A percentile compares a stretch with the other conserved stretches of the same genome.
Evolutionary conservation across 2,329 filamentous ascomycete genomes (phyloP).

Genomic region (Xylaria sp.): DNA sequence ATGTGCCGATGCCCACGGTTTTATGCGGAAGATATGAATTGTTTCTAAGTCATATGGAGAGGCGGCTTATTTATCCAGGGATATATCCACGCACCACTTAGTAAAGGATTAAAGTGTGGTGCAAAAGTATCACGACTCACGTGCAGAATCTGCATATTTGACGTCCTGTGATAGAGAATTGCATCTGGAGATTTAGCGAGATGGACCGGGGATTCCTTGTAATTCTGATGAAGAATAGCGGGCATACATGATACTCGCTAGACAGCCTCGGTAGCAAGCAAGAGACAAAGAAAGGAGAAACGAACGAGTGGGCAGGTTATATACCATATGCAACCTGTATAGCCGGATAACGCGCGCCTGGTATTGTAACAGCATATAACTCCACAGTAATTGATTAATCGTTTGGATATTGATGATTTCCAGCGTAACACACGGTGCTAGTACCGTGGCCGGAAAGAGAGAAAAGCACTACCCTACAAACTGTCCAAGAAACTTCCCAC

Average conservation of each 20-base stretch:
- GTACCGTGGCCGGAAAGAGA: conserved; percentile 1
- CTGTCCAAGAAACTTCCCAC: background rate
- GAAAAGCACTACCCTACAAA: background rate
- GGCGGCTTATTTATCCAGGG: conserved; percentile 25
- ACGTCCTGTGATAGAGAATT: background rate
- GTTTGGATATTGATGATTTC: background rate
- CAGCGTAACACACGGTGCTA: background rate
- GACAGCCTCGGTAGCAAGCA: background rate
- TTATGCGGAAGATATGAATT: conserved; percentile 3
- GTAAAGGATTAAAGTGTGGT: background rate
- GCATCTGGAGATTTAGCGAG: background rate
- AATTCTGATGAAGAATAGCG: background rate
- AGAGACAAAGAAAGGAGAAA: too few species aligned
- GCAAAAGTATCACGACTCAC: background rate
- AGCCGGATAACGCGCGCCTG: conserved; percentile 25
- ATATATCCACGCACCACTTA: background rate
- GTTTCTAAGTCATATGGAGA: background rate
- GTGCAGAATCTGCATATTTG: background rate
- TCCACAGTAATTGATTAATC: conserved; percentile 22
- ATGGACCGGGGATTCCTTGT: background rate
- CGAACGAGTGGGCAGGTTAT: background rate
- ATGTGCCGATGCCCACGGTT: conserved; percentile 15
- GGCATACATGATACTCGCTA: background rate
- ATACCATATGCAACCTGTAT: conserved; percentile 14
- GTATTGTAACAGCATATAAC: background rate